Base-by-base conservation (phyloP, 2,329 filamentous ascomycete species). In the Fusarium sp. region DNA sequence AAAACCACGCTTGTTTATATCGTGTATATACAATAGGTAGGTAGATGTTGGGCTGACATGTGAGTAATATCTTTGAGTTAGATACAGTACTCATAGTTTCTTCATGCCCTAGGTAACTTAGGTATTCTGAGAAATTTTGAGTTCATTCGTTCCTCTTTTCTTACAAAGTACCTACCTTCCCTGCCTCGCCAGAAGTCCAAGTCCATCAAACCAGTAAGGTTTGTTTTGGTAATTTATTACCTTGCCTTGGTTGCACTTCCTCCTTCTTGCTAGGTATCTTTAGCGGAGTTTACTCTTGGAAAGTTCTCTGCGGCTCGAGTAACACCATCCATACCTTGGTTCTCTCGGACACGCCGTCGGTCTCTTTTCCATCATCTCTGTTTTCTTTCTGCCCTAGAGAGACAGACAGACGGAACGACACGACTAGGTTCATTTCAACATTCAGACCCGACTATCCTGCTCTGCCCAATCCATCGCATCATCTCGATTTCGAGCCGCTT, bases 291-390 rank as follows among this genome's bases (percentile, higher is more conserved):
- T 38, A 30, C n/a, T 28, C 28, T 50, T 46, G 62, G 62, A 53
- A 70, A 69, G 67, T 41, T 64, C 66, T 57, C 47, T 61, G 49
- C 57, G 57, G 44, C 54, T 57, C 34, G 26, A 53, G 66, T 66
- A 55, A 50, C 66, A 61, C 54, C 49, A 58, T 41, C 50, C 30
- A 46, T 40, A 38, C n/a, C 33, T 51, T 30, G n/a, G 44, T 16
- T 42, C 30, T 47, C 47, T 44, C 53, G 57, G 66, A 45, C 45
- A 45, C 62, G 34, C 60, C 66, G 66, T 52, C 57, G 26, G 51
- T 67, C 49, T 30, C 37, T 54, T 65, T 23, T 49, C 46, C 60
- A 38, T 57, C 41, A 57, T 54, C 26, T 16, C 26, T 30, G 42
- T 36, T 46, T 44, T 42, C 55, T 51, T 46, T 45, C 50, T 61